Evolutionary conservation across 495 filamentous ascomycete genomes (phyloP), one percentile per base, ranked within the genome.

Genomic region (Penicillium fimorum): DNA sequence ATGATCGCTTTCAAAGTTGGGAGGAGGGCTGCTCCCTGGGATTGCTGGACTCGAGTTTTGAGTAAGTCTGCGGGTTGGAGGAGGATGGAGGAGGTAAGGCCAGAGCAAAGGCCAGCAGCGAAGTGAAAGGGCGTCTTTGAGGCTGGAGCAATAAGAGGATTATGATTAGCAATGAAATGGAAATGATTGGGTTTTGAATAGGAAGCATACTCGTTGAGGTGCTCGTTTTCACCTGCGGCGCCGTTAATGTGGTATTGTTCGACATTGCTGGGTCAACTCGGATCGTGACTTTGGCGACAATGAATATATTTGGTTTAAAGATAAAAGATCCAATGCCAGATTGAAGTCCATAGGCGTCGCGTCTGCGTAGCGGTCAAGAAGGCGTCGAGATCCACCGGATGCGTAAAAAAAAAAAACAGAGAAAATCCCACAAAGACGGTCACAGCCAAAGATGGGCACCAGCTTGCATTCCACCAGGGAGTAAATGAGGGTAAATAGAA

Each of bases 31-130:
- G 78, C 70, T 55, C 79, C 80, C 54, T 77, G 81, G 47, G 81
- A 80, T 57, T 76, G 70, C 65, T 99, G 94, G 53, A 97, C 84
- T 44, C 95, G 91, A 57, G 80, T 98, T 76, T 98, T 98, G 71
- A 98, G 86, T 20, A 97, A 88, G 72, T 97, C 94, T 67, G 92
- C 90, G 27, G 94, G 94, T 74, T 98, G 94, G 49, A 98, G 86
- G 61, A 97, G 85, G 55, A 92, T 84, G 55, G 94, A 90, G 41
- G 91, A 90, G 58, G 88, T 81, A 48, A 95, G 80, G 66, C 94
- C 94, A 0, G 92, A 96, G 64, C 81, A 82, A 37, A 96, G 87
- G 56, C 94, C 95, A 53, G 92, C 94, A 56, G 84, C 73, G 76
- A 97, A 95, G 78, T 96, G 93, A 71, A 92, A 92, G 60, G 79